These are phyloP conservation scores for Leucoagaricus sp. DNA, from an alignment of 1,284 basidiomycete genomes.

Conservation along the genomic window DNA sequence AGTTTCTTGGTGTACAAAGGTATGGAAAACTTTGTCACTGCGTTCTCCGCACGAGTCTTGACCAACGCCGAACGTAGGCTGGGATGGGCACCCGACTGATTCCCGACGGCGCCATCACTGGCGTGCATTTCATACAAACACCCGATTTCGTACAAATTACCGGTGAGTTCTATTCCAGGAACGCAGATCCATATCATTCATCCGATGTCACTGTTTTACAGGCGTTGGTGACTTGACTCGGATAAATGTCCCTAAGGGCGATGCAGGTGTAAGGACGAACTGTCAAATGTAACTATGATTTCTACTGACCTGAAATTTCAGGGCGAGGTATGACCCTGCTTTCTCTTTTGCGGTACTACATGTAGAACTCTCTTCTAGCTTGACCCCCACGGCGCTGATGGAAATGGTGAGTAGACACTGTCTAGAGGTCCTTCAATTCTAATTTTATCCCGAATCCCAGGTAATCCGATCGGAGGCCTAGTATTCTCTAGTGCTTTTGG, in stretches of 20 bases:
- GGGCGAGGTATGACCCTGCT: slow-evolving; percentile 30
- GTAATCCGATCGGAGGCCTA: slow-evolving; percentile 68
- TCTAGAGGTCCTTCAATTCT: neutral
- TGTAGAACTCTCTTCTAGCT: slow-evolving; percentile 37
- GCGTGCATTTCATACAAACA: slow-evolving; percentile 73
- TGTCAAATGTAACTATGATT: neutral
- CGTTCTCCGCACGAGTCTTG: neutral
- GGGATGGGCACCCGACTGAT: slow-evolving; percentile 74
- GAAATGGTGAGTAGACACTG: slow-evolving; percentile 41
- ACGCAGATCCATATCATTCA: neutral
- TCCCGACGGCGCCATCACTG: slow-evolving; percentile 70
- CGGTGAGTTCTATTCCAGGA: slow-evolving; percentile 34
- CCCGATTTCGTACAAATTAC: slow-evolving; percentile 73
- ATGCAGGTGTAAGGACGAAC: slow-evolving; percentile 48
- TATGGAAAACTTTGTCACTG: slow-evolving; percentile 21
- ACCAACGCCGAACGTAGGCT: slow-evolving; percentile 30
- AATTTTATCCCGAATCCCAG: slow-evolving; percentile 22
- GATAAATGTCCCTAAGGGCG: slow-evolving; percentile 64
- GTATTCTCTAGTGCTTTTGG: slow-evolving; percentile 77
- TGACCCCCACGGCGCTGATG: slow-evolving; percentile 62
- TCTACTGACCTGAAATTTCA: slow-evolving; percentile 13
- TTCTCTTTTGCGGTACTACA: neutral
- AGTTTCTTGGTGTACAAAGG: slow-evolving; percentile 72
- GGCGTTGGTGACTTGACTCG: slow-evolving; percentile 66
- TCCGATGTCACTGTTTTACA: slow-evolving; percentile 18